A percentile compares a stretch with the other conserved stretches of the same genome.
phyloP scores from a whole-genome alignment of 768 basidiomycete genomes.

The Xerocomellus chrysenteron region DNA sequence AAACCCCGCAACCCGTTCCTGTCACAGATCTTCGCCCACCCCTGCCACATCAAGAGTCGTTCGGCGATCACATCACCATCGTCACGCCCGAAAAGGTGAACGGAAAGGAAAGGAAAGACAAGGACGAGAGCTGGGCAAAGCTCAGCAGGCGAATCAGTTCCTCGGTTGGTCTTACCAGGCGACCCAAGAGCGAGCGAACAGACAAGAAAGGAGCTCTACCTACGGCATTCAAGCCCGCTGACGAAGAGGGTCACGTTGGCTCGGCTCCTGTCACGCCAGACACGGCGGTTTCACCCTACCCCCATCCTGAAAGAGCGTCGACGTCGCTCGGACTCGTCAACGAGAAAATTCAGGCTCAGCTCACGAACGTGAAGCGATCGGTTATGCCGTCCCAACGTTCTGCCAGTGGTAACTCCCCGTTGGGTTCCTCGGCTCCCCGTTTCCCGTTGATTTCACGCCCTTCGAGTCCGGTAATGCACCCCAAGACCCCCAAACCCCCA shows the following conservation, averaged over 20 bases:
- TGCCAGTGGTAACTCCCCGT: constrained; percentile 13
- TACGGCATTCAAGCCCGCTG: constrained; percentile 26
- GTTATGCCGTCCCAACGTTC: constrained; percentile 20
- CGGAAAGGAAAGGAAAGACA: constrained; percentile 39
- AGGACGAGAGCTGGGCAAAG: constrained; percentile 58
- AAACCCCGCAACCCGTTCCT: constrained; percentile 5
- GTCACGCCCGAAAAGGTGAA: constrained; percentile 33
- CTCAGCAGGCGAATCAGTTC: constrained; percentile 63
- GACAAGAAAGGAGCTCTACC: constrained; percentile 30
- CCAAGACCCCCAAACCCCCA: constrained; percentile 39
- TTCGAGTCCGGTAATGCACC: constrained; percentile 30
- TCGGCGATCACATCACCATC: constrained; percentile 38
- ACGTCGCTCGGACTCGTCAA: constrained; percentile 28
- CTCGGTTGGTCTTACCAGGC: constrained; percentile 46
- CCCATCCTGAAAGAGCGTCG: constrained; percentile 16
- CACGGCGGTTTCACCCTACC: neutral
- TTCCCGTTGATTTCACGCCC: constrained; percentile 29
- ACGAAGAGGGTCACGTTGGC: constrained; percentile 13
- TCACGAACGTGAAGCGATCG: constrained; percentile 28
- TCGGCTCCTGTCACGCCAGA: constrained; percentile 11
- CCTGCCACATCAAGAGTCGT: constrained; percentile 1
- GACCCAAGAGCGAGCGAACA: constrained; percentile 36
- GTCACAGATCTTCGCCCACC: constrained; percentile 2
- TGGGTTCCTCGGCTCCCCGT: constrained; percentile 17
- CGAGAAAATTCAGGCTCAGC: constrained; percentile 25